phyloP scores from a whole-genome alignment of 768 basidiomycete species.

The Pholiota molesta region DNA sequence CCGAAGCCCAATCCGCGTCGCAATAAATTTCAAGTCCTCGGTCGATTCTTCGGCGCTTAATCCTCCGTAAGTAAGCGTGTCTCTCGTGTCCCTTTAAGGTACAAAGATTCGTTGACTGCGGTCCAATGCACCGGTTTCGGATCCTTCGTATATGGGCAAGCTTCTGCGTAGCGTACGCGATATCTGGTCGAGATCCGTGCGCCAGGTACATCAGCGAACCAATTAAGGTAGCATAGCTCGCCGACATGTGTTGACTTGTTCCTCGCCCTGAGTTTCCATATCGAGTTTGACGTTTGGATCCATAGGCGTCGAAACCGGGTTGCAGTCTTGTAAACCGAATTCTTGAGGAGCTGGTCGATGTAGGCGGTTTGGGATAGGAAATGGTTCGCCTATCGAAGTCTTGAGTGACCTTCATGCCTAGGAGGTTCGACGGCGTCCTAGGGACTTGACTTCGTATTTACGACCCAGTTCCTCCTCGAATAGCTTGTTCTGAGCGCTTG shows the following conservation, averaged over 20 bases:
- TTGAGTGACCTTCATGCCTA: slow-evolving; percentile 33
- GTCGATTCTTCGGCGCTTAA: slow-evolving; percentile 22
- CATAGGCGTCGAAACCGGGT: slow-evolving; percentile 27
- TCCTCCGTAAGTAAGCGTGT: slow-evolving; percentile 28
- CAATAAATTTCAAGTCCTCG: slow-evolving; percentile 30
- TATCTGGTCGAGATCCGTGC: slow-evolving; percentile 19
- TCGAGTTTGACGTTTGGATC: slow-evolving; percentile 27
- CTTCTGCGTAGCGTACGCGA: slow-evolving; percentile 16
- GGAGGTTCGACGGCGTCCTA: slow-evolving; percentile 30
- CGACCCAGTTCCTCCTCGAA: slow-evolving; percentile 25
- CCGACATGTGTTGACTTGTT: slow-evolving; percentile 22
- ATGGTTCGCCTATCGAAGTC: slow-evolving; percentile 11
- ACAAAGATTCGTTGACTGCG: slow-evolving; percentile 29
- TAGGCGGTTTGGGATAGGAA: slow-evolving; percentile 31
- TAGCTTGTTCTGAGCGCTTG: slow-evolving; percentile 14
- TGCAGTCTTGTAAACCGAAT: slow-evolving; percentile 24
- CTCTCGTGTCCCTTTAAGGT: slow-evolving; percentile 23
- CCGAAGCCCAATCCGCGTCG: slow-evolving; percentile 25
- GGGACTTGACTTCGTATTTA: slow-evolving; percentile 31
- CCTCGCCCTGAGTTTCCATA: not conserved
- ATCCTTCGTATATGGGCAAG: slow-evolving; percentile 21
- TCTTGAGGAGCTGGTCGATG: slow-evolving; percentile 27
- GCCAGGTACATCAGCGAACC: slow-evolving; percentile 24
- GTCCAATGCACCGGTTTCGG: slow-evolving; percentile 31
- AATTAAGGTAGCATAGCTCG: slow-evolving; percentile 15